Evolutionary conservation across 164 flowering plant species (phyloP).

Genomic region (Stephania yunnanensis): DNA sequence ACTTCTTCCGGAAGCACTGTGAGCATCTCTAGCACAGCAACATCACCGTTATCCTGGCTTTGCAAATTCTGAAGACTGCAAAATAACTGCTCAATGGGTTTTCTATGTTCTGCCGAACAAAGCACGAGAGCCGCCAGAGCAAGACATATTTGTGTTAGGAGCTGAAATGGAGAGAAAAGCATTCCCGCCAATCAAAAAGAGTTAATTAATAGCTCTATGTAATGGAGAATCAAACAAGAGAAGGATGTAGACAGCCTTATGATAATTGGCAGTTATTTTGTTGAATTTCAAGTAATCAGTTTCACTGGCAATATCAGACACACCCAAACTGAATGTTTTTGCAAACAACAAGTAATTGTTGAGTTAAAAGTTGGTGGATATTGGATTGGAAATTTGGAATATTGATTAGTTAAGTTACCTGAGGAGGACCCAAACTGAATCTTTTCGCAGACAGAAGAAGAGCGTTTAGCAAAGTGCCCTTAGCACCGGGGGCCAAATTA

Average conservation of each 20-base stretch:
- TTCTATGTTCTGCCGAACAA: slow-evolving; percentile 58
- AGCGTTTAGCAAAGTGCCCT: slow-evolving; percentile 75
- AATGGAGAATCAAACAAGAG: not conserved
- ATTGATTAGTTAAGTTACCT: slow-evolving; percentile 36
- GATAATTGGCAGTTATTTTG: not conserved
- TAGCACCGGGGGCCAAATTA: slow-evolving; percentile 58
- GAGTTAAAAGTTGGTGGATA: too few species aligned
- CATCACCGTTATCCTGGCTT: slow-evolving; percentile 55
- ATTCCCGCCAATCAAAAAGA: not conserved
- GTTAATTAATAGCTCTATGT: not conserved
- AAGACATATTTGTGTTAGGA: slow-evolving; percentile 92
- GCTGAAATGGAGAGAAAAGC: slow-evolving; percentile 39
- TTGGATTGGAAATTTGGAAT: too few species aligned
- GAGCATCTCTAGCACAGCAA: slow-evolving; percentile 86
- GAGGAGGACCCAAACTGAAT: slow-evolving; percentile 78
- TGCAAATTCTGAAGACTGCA: slow-evolving; percentile 72
- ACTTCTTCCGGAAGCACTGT: slow-evolving; percentile 95
- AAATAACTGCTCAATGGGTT: slow-evolving; percentile 78
- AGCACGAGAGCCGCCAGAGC: slow-evolving; percentile 81
- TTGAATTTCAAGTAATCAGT: too few species aligned
- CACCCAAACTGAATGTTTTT: too few species aligned
- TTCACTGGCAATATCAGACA: too few species aligned
- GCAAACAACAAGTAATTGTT: too few species aligned
- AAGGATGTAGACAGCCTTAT: not conserved
- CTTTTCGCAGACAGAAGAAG: slow-evolving; percentile 78